These are phyloP conservation scores for Zygoascus tannicola DNA, from an alignment of 805 yeast species.

Conservation along the genomic window DNA sequence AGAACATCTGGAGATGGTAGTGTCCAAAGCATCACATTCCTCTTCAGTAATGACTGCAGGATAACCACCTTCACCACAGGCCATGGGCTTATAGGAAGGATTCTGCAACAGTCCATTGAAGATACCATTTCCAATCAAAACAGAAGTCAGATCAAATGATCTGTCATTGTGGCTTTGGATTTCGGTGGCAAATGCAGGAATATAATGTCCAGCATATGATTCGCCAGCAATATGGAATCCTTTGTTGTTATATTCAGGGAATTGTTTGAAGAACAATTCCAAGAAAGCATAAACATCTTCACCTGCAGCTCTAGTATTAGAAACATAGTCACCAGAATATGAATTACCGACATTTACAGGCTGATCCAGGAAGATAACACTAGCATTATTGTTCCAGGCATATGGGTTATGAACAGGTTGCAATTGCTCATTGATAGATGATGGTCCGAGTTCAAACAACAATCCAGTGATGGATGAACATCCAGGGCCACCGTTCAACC, in stretches of 20 bases:
- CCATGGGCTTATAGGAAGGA: slow-evolving; percentile 81
- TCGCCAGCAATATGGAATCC: slow-evolving; percentile 86
- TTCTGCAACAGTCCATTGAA: slow-evolving; percentile 79
- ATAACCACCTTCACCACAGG: slow-evolving; percentile 86
- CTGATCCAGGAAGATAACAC: slow-evolving; percentile 79
- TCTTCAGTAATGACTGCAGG: slow-evolving; percentile 67
- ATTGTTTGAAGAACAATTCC: slow-evolving; percentile 69
- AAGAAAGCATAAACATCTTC: slow-evolving; percentile 72
- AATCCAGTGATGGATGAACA: slow-evolving; percentile 83
- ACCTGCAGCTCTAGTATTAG: slow-evolving; percentile 73
- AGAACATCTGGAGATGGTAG: slow-evolving; percentile 62
- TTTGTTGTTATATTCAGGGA: slow-evolving; percentile 44
- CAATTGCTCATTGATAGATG: slow-evolving; percentile 50
- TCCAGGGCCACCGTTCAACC: slow-evolving; percentile 96
- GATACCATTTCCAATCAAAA: slow-evolving; percentile 84
- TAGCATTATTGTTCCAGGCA: slow-evolving; percentile 80
- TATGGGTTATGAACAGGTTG: slow-evolving; percentile 62
- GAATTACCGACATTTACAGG: slow-evolving; percentile 82
- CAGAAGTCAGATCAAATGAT: slow-evolving; percentile 58
- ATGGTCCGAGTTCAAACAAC: slow-evolving; percentile 80
- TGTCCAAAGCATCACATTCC: slow-evolving; percentile 61
- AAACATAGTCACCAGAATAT: slow-evolving; percentile 51
- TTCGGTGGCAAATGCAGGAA: slow-evolving; percentile 81
- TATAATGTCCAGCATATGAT: slow-evolving; percentile 84
- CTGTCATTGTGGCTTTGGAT: slow-evolving; percentile 58